Evolutionary conservation across 1,284 basidiomycete species (phyloP).

Genomic region (Cutaneotrichosporon mucoides): DNA sequence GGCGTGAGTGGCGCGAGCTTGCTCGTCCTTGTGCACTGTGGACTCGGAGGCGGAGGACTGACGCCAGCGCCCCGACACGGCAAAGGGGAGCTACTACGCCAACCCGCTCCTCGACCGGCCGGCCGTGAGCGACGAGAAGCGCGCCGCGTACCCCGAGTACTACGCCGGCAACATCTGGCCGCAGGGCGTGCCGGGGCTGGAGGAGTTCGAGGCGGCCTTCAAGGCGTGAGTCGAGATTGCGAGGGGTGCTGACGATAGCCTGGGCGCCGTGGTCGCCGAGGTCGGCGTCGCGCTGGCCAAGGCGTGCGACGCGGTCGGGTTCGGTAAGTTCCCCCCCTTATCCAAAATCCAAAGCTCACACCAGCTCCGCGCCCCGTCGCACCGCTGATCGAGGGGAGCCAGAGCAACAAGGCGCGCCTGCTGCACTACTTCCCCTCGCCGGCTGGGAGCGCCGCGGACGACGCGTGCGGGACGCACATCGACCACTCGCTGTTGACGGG

Average conservation of each 20-base stretch:
- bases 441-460: conserved; percentile 63
- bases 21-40: too few relatives aligned
- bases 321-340: conserved; percentile 54
- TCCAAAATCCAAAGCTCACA: not conserved
- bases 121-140: conserved; percentile 57
- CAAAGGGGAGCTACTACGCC: conserved; percentile 90
- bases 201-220: conserved; percentile 78
- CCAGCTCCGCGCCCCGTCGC: conserved; percentile 28
- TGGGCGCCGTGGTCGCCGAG: conserved; percentile 66
- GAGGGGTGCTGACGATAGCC: conserved; percentile 19
- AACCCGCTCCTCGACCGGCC: conserved; percentile 71
- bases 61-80: conserved; percentile 55
- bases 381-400: conserved; percentile 39
- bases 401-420: conserved; percentile 62
- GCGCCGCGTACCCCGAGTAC: conserved; percentile 61
- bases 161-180: conserved; percentile 60
- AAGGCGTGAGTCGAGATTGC: conserved; percentile 59
- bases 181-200: conserved; percentile 55
- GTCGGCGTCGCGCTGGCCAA: conserved; percentile 72
- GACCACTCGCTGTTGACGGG: conserved; percentile 87
- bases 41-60: not conserved
- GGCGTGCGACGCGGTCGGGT: conserved; percentile 83
- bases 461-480: conserved; percentile 57
- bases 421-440: conserved; percentile 79
- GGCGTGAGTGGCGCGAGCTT: conserved; percentile 56